Percentiles rank a stretch among this genome's conserved stretches.
Conservation (phyloP, 495 filamentous ascomycete species). For the Durotheca rogersii region DNA sequence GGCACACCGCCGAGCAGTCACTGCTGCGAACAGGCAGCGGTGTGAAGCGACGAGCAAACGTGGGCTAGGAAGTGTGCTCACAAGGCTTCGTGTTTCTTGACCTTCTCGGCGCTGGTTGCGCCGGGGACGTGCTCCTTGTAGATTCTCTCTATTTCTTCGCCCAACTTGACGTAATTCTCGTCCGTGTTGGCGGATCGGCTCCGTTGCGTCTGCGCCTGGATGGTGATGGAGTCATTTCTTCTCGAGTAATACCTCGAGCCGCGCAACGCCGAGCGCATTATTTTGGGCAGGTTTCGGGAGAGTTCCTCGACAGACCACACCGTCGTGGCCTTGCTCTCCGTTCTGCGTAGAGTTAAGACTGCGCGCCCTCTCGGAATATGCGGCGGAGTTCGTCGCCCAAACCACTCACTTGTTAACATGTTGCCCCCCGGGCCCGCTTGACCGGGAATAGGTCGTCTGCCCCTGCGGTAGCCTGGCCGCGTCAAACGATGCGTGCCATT, state of each 20-base stretch:
- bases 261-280: slow-evolving; percentile 64
- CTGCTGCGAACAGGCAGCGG: too few relatives aligned
- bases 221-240: slow-evolving; percentile 55
- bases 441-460: slow-evolving; percentile 73
- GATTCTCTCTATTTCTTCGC: slow-evolving; percentile 60
- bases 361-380: too few relatives aligned
- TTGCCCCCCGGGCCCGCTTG: slow-evolving; percentile 92
- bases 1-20: too few relatives aligned
- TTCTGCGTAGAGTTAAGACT: slow-evolving; percentile 53
- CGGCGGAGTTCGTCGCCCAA: neutral
- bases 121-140: slow-evolving; percentile 51
- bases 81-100: slow-evolving; percentile 44
- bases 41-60: too few relatives aligned
- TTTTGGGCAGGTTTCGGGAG: slow-evolving; percentile 61
- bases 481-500: slow-evolving; percentile 71
- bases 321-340: slow-evolving; percentile 88
- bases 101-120: slow-evolving; percentile 40
- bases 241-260: slow-evolving; percentile 69
- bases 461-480: slow-evolving; percentile 64
- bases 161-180: slow-evolving; percentile 46
- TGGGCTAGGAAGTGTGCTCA: too few relatives aligned
- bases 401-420: slow-evolving; percentile 86
- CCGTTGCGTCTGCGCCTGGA: slow-evolving; percentile 47
- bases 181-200: slow-evolving; percentile 49
- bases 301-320: slow-evolving; percentile 59